These are phyloP conservation scores for Hansfordia pulvinata DNA, from an alignment of 2,329 filamentous ascomycete genomes.

Conservation along the genomic window DNA sequence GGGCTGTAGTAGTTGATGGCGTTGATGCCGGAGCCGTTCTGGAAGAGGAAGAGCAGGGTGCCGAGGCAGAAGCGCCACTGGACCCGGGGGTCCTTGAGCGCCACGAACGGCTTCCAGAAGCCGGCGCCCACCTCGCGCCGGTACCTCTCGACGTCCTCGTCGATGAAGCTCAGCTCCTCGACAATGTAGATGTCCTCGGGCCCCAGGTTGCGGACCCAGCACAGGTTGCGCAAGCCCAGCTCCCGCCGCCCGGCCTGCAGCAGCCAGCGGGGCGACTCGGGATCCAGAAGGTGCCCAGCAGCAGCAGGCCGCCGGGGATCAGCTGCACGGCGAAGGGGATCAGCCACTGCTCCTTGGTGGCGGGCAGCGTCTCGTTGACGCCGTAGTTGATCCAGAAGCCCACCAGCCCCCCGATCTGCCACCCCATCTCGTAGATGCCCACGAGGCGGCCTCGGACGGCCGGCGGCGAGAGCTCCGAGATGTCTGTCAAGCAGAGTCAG, in stretches of 20 bases:
- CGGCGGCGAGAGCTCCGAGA: constrained; percentile 45
- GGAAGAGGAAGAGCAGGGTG: constrained; percentile 62
- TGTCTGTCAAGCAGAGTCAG: no score
- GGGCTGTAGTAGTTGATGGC: constrained; percentile 52
- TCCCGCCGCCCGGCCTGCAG: constrained; percentile 48
- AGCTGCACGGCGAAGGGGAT: constrained; percentile 55
- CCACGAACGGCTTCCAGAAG: constrained; percentile 61
- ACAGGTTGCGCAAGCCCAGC: constrained; percentile 41
- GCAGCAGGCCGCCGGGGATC: constrained; percentile 49
- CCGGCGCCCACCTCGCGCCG: constrained; percentile 49
- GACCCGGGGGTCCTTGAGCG: constrained; percentile 40
- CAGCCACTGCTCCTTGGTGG: constrained; percentile 42
- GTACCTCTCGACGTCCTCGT: constrained; percentile 55
- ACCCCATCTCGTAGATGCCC: constrained; percentile 31
- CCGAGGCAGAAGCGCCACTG: constrained; percentile 63
- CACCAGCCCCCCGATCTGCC: constrained; percentile 28
- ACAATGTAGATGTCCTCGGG: constrained; percentile 50
- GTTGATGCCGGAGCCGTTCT: constrained; percentile 65
- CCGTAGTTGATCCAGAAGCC: constrained; percentile 57
- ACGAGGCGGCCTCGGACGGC: constrained; percentile 51
- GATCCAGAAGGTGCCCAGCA: constrained; percentile 45
- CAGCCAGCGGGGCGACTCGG: constrained; percentile 59
- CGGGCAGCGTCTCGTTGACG: constrained; percentile 33
- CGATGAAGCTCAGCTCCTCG: constrained; percentile 60
- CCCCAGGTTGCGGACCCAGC: constrained; percentile 50